A percentile compares a stretch with the other conserved stretches of the same genome.
These are phyloP conservation scores for Acarospora socialis DNA, from an alignment of 2,329 filamentous ascomycete genomes.

Conservation along the genomic window DNA sequence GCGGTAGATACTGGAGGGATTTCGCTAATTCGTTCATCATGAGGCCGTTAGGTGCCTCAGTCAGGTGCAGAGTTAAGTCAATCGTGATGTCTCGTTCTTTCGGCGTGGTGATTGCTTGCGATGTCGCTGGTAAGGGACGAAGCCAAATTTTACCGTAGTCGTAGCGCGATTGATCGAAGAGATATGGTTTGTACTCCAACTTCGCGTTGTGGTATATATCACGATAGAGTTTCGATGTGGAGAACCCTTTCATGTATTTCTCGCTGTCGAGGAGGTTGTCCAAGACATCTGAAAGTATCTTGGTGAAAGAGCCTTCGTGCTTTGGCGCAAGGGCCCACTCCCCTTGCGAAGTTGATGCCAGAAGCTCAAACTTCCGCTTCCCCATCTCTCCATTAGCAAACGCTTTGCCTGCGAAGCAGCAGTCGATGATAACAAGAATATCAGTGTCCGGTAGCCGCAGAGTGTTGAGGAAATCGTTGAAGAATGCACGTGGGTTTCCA, in stretches of 20 bases:
- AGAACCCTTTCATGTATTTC: conserved; percentile 10
- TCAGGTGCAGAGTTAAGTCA: conserved; percentile 10
- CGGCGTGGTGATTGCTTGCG: not conserved
- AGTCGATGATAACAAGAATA: conserved; percentile 13
- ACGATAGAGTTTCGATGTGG: conserved; percentile 10
- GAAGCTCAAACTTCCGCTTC: conserved; percentile 13
- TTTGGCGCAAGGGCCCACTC: conserved; percentile 2
- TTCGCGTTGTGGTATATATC: conserved; percentile 10
- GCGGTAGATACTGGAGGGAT: conserved; percentile 10
- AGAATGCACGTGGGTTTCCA: conserved; percentile 12
- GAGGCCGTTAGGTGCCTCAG: conserved; percentile 4
- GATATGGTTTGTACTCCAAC: conserved; percentile 6
- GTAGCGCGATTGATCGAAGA: conserved; percentile 11
- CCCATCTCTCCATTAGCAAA: conserved; percentile 8
- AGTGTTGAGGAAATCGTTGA: conserved; percentile 11
- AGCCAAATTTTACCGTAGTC: conserved; percentile 12
- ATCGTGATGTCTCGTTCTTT: too few relatives aligned
- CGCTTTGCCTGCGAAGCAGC: conserved; percentile 12
- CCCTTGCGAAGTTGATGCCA: conserved; percentile 9
- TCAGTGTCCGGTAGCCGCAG: conserved; percentile 11
- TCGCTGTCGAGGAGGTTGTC: conserved; percentile 4
- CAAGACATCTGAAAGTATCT: conserved; percentile 6
- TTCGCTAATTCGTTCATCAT: conserved; percentile 11
- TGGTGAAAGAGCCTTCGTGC: conserved; percentile 9
- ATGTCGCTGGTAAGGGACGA: too few relatives aligned